A percentile compares a stretch with the other conserved stretches of the same genome.
These are phyloP conservation scores for Misopates orontium DNA, from an alignment of 257 asterid species.

Conservation along the genomic window DNA sequence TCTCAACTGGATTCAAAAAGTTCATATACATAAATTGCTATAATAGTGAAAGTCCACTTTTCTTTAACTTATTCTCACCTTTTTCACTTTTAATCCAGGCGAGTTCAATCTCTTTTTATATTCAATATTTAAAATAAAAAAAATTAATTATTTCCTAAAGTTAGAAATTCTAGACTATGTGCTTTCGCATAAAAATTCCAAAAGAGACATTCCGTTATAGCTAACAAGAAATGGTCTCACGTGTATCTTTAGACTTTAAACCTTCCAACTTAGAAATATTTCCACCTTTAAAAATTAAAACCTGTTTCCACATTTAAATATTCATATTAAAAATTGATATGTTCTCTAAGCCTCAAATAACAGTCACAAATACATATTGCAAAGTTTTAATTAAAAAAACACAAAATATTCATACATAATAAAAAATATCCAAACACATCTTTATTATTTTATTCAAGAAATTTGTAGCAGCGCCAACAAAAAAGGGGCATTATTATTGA, in stretches of 20 bases:
- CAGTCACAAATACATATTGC: too few relatives aligned
- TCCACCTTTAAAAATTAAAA: too few relatives aligned
- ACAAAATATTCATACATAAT: not conserved
- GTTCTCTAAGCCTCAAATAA: too few relatives aligned
- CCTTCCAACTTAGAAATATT: not conserved
- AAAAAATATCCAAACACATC: not conserved
- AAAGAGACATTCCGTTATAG: too few relatives aligned
- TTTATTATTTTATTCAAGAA: not conserved
- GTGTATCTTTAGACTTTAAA: not conserved
- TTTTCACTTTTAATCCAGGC: not conserved
- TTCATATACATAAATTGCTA: not conserved
- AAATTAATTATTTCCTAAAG: too few relatives aligned
- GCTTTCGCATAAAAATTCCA: too few relatives aligned
- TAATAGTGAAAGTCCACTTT: conserved; percentile 22
- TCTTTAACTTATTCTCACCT: conserved; percentile 8
- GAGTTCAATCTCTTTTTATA: not conserved
- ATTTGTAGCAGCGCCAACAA: conserved; percentile 27
- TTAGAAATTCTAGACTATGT: too few relatives aligned
- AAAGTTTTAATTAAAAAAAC: not conserved
- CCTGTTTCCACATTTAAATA: too few relatives aligned
- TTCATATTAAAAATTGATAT: too few relatives aligned
- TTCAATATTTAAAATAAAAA: too few relatives aligned
- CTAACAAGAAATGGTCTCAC: too few relatives aligned
- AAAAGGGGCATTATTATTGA: conserved; percentile 24
- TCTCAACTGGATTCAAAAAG: not conserved